These are phyloP conservation scores for Ligustrum vulgare DNA, from an alignment of 257 asterid genomes.

Conservation along the genomic window DNA sequence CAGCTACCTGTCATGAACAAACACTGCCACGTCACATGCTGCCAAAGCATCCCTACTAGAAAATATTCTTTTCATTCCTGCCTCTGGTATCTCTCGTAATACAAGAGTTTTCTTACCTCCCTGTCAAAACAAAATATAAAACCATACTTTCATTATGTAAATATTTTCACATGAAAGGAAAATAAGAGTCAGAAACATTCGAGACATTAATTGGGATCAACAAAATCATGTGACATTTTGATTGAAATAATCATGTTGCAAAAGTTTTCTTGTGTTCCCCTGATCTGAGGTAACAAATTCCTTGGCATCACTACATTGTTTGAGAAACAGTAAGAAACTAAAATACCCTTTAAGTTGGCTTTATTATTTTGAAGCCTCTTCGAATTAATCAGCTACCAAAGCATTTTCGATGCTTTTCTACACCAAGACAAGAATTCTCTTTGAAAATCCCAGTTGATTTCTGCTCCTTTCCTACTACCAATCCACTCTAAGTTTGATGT, in stretches of 20 bases:
- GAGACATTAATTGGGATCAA: conserved; percentile 8
- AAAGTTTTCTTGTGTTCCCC: too few relatives aligned
- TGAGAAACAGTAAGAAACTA: neutral
- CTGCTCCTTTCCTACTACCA: neutral
- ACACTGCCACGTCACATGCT: conserved; percentile 82
- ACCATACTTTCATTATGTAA: neutral
- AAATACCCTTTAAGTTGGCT: neutral
- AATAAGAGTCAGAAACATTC: conserved; percentile 10
- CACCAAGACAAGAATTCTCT: neutral
- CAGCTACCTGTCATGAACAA: conserved; percentile 90
- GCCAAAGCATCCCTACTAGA: conserved; percentile 81
- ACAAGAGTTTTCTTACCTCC: conserved; percentile 76
- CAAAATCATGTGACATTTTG: neutral
- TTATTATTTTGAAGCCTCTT: neutral
- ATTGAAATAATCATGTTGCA: neutral
- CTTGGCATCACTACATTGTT: too few relatives aligned
- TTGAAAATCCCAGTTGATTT: neutral
- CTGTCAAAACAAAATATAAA: conserved; percentile 40
- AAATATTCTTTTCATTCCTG: conserved; percentile 59
- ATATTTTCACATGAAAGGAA: conserved; percentile 18
- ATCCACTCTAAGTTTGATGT: too few relatives aligned
- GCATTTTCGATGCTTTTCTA: neutral
- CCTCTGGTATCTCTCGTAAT: conserved; percentile 81
- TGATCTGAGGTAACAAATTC: too few relatives aligned
- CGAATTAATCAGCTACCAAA: conserved; percentile 3